Evolutionary conservation across 345 rosid species (phyloP).

Genomic region (Adansonia digitata): DNA sequence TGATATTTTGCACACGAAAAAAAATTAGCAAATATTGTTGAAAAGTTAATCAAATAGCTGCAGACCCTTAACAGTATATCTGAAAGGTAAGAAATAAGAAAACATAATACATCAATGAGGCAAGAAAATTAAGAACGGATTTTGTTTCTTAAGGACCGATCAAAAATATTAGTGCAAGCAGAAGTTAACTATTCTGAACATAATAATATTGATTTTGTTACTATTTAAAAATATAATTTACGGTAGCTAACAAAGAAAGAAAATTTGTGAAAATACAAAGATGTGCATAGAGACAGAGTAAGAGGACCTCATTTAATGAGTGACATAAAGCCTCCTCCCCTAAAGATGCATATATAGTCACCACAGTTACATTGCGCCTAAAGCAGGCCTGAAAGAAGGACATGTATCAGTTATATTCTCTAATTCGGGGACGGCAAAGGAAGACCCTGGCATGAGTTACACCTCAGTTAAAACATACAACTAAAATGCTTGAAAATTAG

Average conservation of each 20-base stretch:
- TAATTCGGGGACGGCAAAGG: background rate
- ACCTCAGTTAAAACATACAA: background rate
- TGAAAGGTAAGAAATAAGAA: background rate
- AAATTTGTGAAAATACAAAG: background rate
- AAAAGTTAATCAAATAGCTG: background rate
- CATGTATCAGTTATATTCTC: conserved; percentile 10
- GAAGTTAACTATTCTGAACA: background rate
- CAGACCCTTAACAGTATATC: background rate
- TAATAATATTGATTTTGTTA: background rate
- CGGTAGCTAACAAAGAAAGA: background rate
- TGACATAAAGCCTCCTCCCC: conserved; percentile 97
- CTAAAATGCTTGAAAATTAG: background rate
- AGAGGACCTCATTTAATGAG: conserved; percentile 56
- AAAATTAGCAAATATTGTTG: background rate
- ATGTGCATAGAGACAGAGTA: background rate
- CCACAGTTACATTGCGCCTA: conserved; percentile 80
- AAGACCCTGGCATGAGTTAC: background rate
- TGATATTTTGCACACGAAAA: background rate
- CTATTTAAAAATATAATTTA: background rate
- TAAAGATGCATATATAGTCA: conserved; percentile 87
- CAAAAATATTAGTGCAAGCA: background rate
- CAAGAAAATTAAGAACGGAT: background rate
- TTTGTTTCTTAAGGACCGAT: background rate
- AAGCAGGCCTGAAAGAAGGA: conserved; percentile 71
- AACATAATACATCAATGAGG: background rate